Base-by-base conservation (phyloP, 352 stramenopile species). In the Globisporangium irregulare region DNA sequence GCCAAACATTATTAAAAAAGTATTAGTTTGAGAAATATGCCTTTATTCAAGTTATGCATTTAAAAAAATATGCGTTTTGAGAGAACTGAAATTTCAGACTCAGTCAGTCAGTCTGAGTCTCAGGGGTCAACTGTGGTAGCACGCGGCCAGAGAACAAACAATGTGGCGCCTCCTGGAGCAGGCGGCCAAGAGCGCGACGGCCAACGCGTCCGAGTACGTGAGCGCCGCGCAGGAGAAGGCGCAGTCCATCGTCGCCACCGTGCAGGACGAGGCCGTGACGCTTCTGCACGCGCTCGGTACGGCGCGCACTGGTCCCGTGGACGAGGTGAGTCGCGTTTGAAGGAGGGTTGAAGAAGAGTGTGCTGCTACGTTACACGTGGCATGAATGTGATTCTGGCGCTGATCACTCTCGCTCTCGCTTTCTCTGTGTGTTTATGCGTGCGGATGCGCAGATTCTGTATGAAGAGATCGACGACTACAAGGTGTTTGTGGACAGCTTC, bases 151-250 rank as follows among this genome's bases (percentile, higher is more conserved):
- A 55, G 20, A 27, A 22, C 1, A 22, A 93, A 22, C 0, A 22
- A 93, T 94, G 86, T 94, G 84, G 86, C 74, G 81, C 66, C 64
- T 94, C n/a, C 74, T 93, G 50, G 86, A 94, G 68, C 74, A 87
- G 59, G 86, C 83, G 51, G 86, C 86, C 38, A 92, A 93, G 76
- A 89, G 64, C 50, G 87, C 85, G 60, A 87, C 76, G 34, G 79
- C 73, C 56, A 91, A 90, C 46, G 84, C 86, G 55, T 89, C 85
- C 34, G 81, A 80, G 67, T 91, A 91, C 70, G 85, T 90, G 69
- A 84, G 25, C 51, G 80, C 77, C 4, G 86, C 92, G 58, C 84
- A 94, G 56, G 84, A 89, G 66, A 90, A 91, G 65, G 86, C 87
- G 54, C 84, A 92, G 68, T 85, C 76, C 25, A 75, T 95, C 29